A percentile compares a stretch with the other conserved stretches of the same genome.
Conservation (phyloP, 495 filamentous ascomycete genomes). For the Talaromyces trachyspermus region DNA sequence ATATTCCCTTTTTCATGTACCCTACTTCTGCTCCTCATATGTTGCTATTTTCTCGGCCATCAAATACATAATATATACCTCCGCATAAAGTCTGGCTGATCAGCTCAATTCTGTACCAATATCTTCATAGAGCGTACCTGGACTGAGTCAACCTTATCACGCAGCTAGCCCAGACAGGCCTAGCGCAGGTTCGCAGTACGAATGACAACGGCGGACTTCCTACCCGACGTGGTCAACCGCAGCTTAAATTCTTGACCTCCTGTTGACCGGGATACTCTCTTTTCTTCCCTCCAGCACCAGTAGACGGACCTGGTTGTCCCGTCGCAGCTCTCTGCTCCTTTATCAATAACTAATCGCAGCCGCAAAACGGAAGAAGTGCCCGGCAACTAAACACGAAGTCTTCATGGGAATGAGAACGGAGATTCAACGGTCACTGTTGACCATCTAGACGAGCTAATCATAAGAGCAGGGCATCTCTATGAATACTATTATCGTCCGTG, state of each 20-base stretch:
- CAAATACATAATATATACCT: constrained; percentile 6
- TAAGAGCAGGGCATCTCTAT: neutral
- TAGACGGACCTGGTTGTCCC: neutral
- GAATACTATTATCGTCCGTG: neutral
- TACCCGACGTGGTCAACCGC: neutral
- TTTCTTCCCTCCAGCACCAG: neutral
- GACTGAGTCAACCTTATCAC: neutral
- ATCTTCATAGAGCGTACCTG: no score
- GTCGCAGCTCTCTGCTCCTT: neutral
- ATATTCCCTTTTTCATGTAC: constrained; percentile 11
- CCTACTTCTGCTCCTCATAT: constrained; percentile 2
- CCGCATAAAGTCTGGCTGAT: neutral
- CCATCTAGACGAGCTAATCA: neutral
- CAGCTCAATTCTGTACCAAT: no score
- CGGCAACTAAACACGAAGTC: no score
- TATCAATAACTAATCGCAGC: no score
- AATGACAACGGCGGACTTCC: constrained; percentile 1
- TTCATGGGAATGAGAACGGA: constrained; percentile 5
- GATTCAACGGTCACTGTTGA: no score
- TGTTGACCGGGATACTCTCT: neutral
- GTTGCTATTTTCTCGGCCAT: neutral
- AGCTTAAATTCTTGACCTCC: no score
- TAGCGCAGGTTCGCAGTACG: neutral
- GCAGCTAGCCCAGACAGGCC: neutral
- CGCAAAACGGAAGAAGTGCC: no score